Percentiles rank a stretch among this genome's conserved stretches.
Conservation (phyloP, 2,329 filamentous ascomycete species). For the Alternaria solani region DNA sequence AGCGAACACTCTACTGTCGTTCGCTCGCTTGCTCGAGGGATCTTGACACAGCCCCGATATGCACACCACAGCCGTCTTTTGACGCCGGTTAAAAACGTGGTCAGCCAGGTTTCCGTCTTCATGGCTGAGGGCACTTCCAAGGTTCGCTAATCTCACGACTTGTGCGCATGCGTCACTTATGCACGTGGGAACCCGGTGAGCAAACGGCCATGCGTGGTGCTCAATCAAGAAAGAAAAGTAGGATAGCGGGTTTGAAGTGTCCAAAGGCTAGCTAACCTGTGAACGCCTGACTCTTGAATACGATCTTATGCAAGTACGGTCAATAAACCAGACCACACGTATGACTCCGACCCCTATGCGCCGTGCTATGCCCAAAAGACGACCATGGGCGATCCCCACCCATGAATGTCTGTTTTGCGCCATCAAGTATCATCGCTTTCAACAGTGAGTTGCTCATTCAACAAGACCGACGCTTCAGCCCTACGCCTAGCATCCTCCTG, state of each 20-base stretch:
- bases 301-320: neutral
- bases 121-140: neutral
- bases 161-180: neutral
- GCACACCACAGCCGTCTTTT: neutral
- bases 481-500: neutral
- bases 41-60: neutral
- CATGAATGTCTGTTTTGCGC: neutral
- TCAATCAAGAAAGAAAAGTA: neutral
- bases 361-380: neutral
- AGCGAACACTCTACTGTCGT: neutral
- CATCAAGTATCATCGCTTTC: neutral
- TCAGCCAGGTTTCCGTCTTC: constrained; percentile 1
- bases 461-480: neutral
- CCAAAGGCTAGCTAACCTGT: neutral
- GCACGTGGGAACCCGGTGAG: neutral
- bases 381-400: neutral
- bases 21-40: neutral
- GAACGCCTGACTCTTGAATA: neutral
- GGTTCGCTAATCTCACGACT: neutral
- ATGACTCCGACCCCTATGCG: neutral
- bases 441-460: neutral
- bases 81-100: neutral
- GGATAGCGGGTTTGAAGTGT: neutral
- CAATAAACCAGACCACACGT: neutral
- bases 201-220: neutral